These are phyloP conservation scores for Priceomyces melissophilus DNA, from an alignment of 805 yeast species.

Conservation along the genomic window DNA sequence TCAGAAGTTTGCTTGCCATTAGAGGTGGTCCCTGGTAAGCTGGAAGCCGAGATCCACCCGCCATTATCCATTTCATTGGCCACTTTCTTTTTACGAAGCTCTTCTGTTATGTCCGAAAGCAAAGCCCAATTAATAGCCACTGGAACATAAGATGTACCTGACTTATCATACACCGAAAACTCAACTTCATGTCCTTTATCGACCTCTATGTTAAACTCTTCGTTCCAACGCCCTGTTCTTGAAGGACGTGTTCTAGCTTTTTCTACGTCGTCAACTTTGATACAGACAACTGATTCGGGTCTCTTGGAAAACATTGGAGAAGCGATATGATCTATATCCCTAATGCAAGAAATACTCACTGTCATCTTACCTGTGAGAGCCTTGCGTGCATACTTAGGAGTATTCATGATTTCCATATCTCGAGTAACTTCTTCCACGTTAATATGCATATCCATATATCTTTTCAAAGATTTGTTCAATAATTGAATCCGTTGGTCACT, in stretches of 20 bases:
- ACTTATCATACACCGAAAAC: slow-evolving; percentile 78
- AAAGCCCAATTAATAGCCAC: slow-evolving; percentile 93
- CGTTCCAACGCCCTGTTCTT: slow-evolving; percentile 78
- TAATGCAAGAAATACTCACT: slow-evolving; percentile 68
- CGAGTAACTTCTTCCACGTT: slow-evolving; percentile 63
- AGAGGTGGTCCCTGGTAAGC: slow-evolving; percentile 29
- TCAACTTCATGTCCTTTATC: slow-evolving; percentile 93
- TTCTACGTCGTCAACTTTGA: slow-evolving; percentile 87
- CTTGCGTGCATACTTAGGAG: slow-evolving; percentile 73
- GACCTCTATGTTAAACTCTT: slow-evolving; percentile 73
- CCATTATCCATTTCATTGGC: slow-evolving; percentile 64
- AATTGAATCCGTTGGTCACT: slow-evolving; percentile 82
- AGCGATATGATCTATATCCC: slow-evolving; percentile 91
- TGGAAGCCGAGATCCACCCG: slow-evolving; percentile 88
- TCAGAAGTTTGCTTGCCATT: slow-evolving; percentile 3
- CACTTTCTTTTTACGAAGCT: slow-evolving; percentile 84
- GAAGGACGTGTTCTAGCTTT: slow-evolving; percentile 72
- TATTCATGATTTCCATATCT: slow-evolving; percentile 62
- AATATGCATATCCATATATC: slow-evolving; percentile 86
- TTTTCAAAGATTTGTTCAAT: slow-evolving; percentile 75
- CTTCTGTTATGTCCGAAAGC: slow-evolving; percentile 89
- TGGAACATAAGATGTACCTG: slow-evolving; percentile 66
- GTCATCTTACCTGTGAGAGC: slow-evolving; percentile 80
- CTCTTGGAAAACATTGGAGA: slow-evolving; percentile 73
- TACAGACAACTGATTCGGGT: slow-evolving; percentile 72